A percentile compares a stretch with the other conserved stretches of the same genome.
phyloP scores from a whole-genome alignment of 2,329 filamentous ascomycete species.

The Aspergillus jensenii region DNA sequence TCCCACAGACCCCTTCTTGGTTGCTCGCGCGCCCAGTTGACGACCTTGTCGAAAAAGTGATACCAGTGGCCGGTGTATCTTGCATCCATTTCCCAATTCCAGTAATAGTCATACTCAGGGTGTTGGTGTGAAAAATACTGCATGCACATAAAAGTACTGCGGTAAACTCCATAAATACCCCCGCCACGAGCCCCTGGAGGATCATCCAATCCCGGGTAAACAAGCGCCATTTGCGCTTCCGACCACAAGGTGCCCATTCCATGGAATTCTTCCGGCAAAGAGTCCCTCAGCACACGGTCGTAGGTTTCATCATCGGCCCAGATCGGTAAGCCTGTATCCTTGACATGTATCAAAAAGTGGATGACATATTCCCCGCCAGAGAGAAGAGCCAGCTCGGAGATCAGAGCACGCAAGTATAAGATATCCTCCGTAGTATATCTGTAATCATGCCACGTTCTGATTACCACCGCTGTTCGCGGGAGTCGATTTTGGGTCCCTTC shows the following conservation, averaged over 20 bases:
- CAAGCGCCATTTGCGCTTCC: constrained; percentile 84
- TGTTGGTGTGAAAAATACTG: constrained; percentile 85
- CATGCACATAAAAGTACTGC: constrained; percentile 89
- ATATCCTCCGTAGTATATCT: constrained; percentile 75
- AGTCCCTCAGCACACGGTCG: constrained; percentile 67
- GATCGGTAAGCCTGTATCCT: constrained; percentile 74
- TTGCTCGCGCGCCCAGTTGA: constrained; percentile 68
- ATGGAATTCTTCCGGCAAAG: constrained; percentile 78
- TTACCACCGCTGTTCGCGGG: constrained; percentile 69
- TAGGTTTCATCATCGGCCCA: constrained; percentile 77
- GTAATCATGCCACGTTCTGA: constrained; percentile 79
- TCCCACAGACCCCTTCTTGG: constrained; percentile 81
- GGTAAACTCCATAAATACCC: constrained; percentile 87
- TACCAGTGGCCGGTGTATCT: constrained; percentile 80
- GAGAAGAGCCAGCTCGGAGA: constrained; percentile 73
- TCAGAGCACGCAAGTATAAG: constrained; percentile 76
- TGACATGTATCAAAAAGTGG: constrained; percentile 82
- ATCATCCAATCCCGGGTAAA: constrained; percentile 86
- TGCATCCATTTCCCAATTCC: constrained; percentile 87
- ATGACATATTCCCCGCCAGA: constrained; percentile 81
- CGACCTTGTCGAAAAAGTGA: constrained; percentile 70
- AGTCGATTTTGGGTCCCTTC: constrained; percentile 29
- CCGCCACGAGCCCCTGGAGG: constrained; percentile 69
- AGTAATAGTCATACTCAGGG: constrained; percentile 76
- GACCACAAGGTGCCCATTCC: constrained; percentile 91